Evolutionary conservation across 2,329 filamentous ascomycete species (phyloP).

Genomic region (Diaporthe australafricana): DNA sequence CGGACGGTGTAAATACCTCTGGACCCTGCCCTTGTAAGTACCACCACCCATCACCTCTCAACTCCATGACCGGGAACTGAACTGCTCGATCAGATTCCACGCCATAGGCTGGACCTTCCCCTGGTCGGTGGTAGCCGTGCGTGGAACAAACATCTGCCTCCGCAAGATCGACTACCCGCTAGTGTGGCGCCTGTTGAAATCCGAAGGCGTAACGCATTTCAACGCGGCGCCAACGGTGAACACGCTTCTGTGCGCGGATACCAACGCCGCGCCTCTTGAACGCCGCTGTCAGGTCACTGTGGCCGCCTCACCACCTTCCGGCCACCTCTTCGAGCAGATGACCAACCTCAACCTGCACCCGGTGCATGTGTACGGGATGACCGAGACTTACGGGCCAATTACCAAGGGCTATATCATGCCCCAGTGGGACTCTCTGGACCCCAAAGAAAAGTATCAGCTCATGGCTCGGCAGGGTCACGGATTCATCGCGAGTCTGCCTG

Average conservation of each 20-base stretch:
- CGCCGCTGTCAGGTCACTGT: constrained; percentile 87
- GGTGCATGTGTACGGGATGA: constrained; percentile 91
- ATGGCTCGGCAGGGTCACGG: constrained; percentile 97
- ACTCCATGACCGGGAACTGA: background rate
- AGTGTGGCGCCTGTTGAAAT: constrained; percentile 90
- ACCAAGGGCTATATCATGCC: constrained; percentile 93
- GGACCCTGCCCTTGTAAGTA: constrained; percentile 92
- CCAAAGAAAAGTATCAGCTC: constrained; percentile 82
- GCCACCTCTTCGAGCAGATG: constrained; percentile 95
- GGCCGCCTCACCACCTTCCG: constrained; percentile 89
- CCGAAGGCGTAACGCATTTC: constrained; percentile 92
- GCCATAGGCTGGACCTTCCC: constrained; percentile 87
- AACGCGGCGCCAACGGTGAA: constrained; percentile 97
- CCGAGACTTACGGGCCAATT: constrained; percentile 93
- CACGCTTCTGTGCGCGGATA: constrained; percentile 85
- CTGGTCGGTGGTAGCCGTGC: constrained; percentile 91
- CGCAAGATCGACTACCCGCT: constrained; percentile 94
- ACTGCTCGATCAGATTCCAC: constrained; percentile 62
- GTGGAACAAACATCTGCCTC: constrained; percentile 95
- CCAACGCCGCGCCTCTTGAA: constrained; percentile 77
- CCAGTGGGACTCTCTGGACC: constrained; percentile 80
- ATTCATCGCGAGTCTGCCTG: constrained; percentile 84
- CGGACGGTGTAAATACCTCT: constrained; percentile 84
- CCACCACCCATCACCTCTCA: constrained; percentile 42
- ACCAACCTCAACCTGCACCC: constrained; percentile 82